Percentiles rank a stretch among this genome's conserved stretches.
phyloP scores from a whole-genome alignment of 139 green algal genomes.

The Diplosphaera chodatii region DNA sequence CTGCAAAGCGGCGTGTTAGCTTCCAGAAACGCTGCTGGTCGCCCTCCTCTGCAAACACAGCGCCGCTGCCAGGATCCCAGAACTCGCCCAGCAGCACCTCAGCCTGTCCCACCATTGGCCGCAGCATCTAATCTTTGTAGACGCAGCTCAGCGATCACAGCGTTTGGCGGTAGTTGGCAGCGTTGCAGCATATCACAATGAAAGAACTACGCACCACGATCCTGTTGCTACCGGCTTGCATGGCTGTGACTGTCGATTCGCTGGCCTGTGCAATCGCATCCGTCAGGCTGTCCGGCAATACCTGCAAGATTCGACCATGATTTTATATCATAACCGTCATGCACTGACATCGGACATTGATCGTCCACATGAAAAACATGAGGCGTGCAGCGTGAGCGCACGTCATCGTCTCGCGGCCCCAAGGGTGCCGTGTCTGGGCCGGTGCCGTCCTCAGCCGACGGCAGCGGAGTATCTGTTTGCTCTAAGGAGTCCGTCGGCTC shows the following conservation, averaged over 20 bases:
- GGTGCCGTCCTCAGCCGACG: neutral
- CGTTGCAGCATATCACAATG: no score
- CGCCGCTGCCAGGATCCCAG: slow-evolving; percentile 70
- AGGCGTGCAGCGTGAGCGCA: neutral
- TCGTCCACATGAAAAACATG: no score
- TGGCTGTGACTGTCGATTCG: slow-evolving; percentile 52
- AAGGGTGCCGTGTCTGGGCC: neutral
- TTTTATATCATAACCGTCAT: no score
- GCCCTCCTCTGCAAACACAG: slow-evolving; percentile 79
- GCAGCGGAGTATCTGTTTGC: neutral
- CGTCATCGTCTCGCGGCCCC: slow-evolving; percentile 17
- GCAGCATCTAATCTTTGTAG: neutral
- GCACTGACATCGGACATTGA: no score
- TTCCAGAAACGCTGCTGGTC: slow-evolving; percentile 82
- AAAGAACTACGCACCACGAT: slow-evolving; percentile 51
- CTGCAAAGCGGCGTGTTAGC: slow-evolving; percentile 67
- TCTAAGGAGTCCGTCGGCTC: neutral
- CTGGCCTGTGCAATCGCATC: slow-evolving; percentile 58
- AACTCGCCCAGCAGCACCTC: slow-evolving; percentile 91
- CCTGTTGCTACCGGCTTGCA: slow-evolving; percentile 45
- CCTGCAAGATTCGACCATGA: no score
- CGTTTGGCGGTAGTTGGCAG: no score
- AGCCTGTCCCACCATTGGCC: slow-evolving; percentile 33
- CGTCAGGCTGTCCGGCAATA: slow-evolving; percentile 72
- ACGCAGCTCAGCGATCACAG: neutral